Conservation (phyloP, 169 alveolate genomes). For the Plasmodium knowlesi region DNA sequence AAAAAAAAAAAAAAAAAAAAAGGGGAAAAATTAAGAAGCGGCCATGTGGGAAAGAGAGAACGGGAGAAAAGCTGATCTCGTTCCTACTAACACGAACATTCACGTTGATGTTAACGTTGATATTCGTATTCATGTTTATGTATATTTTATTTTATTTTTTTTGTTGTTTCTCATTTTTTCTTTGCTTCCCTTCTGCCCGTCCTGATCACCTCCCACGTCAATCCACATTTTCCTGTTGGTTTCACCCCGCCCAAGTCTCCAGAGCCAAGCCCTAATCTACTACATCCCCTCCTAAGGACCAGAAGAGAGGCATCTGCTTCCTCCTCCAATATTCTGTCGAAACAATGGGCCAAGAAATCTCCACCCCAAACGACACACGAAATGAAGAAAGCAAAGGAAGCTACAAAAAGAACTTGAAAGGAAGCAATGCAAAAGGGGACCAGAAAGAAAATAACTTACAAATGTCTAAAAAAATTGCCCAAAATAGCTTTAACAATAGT, state of each 20-base stretch:
- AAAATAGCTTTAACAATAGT: slow-evolving; percentile 58
- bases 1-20: neutral
- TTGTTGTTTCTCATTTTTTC: neutral
- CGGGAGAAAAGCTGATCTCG: neutral
- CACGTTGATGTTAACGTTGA: neutral
- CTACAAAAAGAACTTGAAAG: slow-evolving; percentile 30
- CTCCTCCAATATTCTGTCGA: neutral
- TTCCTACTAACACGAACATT: neutral
- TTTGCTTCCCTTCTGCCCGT: neutral
- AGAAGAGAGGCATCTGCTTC: neutral
- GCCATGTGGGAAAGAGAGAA: slow-evolving; percentile 1
- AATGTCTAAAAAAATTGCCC: slow-evolving; percentile 24
- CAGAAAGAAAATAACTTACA: slow-evolving; percentile 1
- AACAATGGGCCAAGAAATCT: slow-evolving; percentile 54
- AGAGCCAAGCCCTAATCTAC: neutral
- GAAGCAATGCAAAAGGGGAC: slow-evolving; percentile 10
- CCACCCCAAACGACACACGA: slow-evolving; percentile 17
- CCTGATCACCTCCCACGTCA: neutral
- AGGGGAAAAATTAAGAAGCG: neutral
- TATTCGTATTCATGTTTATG: neutral
- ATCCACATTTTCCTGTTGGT: neutral
- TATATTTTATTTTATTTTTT: no score
- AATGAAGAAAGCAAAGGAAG: slow-evolving; percentile 21
- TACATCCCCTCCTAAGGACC: neutral
- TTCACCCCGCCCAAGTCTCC: neutral